Conservation (phyloP, 768 basidiomycete species). For the Pilatotrama ljubarskyi region DNA sequence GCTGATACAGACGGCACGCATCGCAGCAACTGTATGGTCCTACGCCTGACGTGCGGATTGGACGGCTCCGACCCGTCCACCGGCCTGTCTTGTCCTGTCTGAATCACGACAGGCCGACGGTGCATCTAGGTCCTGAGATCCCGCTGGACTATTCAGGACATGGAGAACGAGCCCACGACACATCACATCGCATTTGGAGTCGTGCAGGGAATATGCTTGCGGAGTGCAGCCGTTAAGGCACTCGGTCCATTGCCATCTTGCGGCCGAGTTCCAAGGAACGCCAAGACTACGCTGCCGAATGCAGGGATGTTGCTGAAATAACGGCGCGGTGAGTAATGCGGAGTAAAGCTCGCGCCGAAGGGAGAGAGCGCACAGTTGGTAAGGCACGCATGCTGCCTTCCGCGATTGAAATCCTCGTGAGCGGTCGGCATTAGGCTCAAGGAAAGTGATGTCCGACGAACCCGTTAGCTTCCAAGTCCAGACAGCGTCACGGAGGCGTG, state of each 20-base stretch:
- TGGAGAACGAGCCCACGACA: too few species aligned
- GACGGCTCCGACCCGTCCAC: background rate
- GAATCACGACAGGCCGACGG: background rate
- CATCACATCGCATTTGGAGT: too few species aligned
- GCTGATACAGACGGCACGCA: background rate
- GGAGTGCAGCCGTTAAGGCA: background rate
- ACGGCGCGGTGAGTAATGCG: too few species aligned
- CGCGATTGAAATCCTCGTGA: background rate
- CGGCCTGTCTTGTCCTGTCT: background rate
- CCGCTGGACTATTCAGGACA: background rate
- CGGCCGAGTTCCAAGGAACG: too few species aligned
- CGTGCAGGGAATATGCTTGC: background rate
- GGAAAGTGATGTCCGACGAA: background rate
- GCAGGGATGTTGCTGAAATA: too few species aligned
- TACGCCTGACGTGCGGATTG: background rate
- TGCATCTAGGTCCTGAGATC: background rate
- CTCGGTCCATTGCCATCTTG: too few species aligned
- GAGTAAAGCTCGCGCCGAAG: background rate
- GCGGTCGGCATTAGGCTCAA: background rate
- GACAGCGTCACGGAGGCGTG: background rate
- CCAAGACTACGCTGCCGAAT: too few species aligned
- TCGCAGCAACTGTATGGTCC: background rate
- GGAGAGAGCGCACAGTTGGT: background rate
- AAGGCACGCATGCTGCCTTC: background rate
- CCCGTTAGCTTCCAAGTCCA: background rate